Base-by-base conservation (phyloP, 2,329 filamentous ascomycete species). In the Volutella citrinella region DNA sequence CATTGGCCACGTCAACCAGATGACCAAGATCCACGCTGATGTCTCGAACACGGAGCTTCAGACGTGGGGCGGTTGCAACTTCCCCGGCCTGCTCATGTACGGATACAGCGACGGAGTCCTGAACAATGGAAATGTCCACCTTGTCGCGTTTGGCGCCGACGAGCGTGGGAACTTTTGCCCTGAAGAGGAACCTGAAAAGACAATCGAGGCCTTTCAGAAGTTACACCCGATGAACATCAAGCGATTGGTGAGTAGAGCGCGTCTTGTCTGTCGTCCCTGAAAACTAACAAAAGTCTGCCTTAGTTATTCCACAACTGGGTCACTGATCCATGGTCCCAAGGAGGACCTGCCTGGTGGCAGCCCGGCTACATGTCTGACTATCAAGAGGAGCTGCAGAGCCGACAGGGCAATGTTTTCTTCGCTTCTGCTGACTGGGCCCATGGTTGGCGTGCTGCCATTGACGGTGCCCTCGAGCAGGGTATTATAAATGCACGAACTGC, bases 381-480 rank as follows among this genome's bases (percentile, higher is more conserved):
- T 24, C 46, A 47, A 5, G 36, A 42, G 12, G 50, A 49, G 18
- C 42, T 57, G 1, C 51, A 57, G 19, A 49, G 40, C 2, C 39
- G 43, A 2, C 49, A 54, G 19, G 54, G 54, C 2, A 49, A 53
- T 17, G 32, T 57, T 7, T 30, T 51, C 12, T 45, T 57, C 18
- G 54, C 54, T 1, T 49, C 34, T 12, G 45, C 47, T 2, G 54
- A 56, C 15, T 55, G 49, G 51, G 48, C 54, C 5, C 40, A 48
- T 36, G 54, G 54, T 4, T 57, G 54, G 54, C 24, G 49, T 27
- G 49, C 44, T 6, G 48, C 44, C 1, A 55, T 57, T 20, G 53
- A 57, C n/a, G 54, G 54, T 5, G 54, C 54, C 0, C 22, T 57
- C 7, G 52, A 57, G 35, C 46, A 40, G 26, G 46, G 28, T 1